Base-by-base conservation (phyloP, 768 basidiomycete species). In the Amanita rimosa region DNA sequence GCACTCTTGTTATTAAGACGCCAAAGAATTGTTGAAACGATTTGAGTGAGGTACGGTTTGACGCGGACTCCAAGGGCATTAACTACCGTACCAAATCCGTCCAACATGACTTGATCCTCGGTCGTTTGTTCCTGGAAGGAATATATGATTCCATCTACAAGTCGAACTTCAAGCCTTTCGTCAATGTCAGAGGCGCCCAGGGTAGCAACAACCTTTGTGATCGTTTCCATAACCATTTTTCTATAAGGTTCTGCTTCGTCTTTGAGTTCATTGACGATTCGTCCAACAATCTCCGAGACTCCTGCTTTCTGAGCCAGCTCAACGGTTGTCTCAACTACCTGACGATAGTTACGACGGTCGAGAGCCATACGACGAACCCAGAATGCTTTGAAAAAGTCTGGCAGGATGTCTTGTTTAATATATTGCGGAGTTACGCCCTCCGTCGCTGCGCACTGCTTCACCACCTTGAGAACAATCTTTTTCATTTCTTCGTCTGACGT, bases 201-300 rank as follows among this genome's bases (percentile, higher is more conserved):
- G 5, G 84, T 87, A 13, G 85, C 82, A 44, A 99, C 75, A 41
- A 99, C 96, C 64, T 96, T 95, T 17, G 92, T 97, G 57, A 98
- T 96, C 0, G 96, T 98, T 70, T 99, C 96, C 96, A 99, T 99
- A 42, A 96, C 93, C 96, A 99, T 99, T 76, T 98, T 98, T 55
- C 93, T 73, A 67, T 90, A 92, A 3, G 88, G 89, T 65, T 92
- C 89, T 11, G 85, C 83, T 62, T 86, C 85, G 59, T 88, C 85
- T 72, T 94, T 96, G 54, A 96, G 70, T 60, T 92, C 92, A 62
- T 93, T 92, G 47, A 87, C 85, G 50, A 89, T 70, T 50, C 84
- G 69, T 10, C 91, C 88, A 21, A 97, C 91, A 51, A 99, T 98
- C 67, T 97, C 95, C 6, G 94, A 78, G 1, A 98, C 96, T 9